Evolutionary conservation across 2,329 filamentous ascomycete species (phyloP).

Genomic region (Amphichorda felina): DNA sequence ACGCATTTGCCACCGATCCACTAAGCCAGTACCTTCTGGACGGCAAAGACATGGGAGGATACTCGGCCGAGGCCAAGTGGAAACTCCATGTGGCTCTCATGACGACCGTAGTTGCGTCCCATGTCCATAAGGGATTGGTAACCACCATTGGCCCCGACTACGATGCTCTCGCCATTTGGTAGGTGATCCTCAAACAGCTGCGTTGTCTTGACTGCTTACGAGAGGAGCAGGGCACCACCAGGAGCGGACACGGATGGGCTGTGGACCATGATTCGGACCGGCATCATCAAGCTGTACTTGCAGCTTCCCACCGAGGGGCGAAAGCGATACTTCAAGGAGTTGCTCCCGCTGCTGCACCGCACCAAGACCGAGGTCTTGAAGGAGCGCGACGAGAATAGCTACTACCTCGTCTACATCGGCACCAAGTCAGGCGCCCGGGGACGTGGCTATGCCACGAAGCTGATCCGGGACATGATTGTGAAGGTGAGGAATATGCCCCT

Average conservation of each 20-base stretch:
- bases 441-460: slow-evolving; percentile 59
- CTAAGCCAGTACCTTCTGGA: slow-evolving; percentile 66
- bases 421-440: slow-evolving; percentile 59
- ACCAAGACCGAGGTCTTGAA: slow-evolving; percentile 61
- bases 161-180: slow-evolving; percentile 72
- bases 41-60: slow-evolving; percentile 51
- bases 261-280: slow-evolving; percentile 59
- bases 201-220: slow-evolving; percentile 1
- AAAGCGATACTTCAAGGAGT: slow-evolving; percentile 64
- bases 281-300: slow-evolving; percentile 68
- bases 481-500: slow-evolving; percentile 27
- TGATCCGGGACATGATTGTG: slow-evolving; percentile 58
- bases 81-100: slow-evolving; percentile 66
- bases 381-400: slow-evolving; percentile 52
- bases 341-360: slow-evolving; percentile 61
- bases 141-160: slow-evolving; percentile 65
- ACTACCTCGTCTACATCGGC: slow-evolving; percentile 77
- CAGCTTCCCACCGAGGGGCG: slow-evolving; percentile 61
- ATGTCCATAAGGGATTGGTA: slow-evolving; percentile 62
- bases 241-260: slow-evolving; percentile 62
- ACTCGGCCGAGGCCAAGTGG: slow-evolving; percentile 59
- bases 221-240: slow-evolving; percentile 54
- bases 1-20: slow-evolving; percentile 67
- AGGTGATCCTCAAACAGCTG: slow-evolving; percentile 18
- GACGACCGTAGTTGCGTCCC: slow-evolving; percentile 65